phyloP scores from a whole-genome alignment of 202 grass and related monocot genomes.

The Thinopyrum obtusiflorum region DNA sequence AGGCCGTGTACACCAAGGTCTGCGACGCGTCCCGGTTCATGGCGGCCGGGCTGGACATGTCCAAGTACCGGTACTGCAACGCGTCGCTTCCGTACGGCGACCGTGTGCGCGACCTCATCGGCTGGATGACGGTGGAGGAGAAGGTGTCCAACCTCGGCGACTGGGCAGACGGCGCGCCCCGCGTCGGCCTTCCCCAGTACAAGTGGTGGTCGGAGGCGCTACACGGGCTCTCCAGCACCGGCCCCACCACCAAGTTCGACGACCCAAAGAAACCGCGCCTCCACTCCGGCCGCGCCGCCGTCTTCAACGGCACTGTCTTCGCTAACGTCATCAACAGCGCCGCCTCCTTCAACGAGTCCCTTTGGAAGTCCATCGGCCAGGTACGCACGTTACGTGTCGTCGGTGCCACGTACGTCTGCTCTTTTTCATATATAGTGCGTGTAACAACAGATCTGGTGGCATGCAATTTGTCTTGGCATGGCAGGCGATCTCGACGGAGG shows the following conservation, averaged over 20 bases:
- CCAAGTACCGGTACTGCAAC: slow-evolving; percentile 8
- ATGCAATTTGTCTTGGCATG: neutral
- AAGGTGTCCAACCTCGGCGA: slow-evolving; percentile 61
- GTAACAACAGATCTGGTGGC: neutral
- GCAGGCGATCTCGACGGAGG: slow-evolving; percentile 64
- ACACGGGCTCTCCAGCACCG: slow-evolving; percentile 60
- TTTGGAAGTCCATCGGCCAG: slow-evolving; percentile 37
- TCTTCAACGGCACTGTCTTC: slow-evolving; percentile 66
- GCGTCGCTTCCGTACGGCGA: neutral
- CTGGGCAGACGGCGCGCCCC: slow-evolving; percentile 38
- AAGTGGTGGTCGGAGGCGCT: slow-evolving; percentile 82
- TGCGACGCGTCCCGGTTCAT: slow-evolving; percentile 31
- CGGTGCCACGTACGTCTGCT: neutral
- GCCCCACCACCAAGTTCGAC: slow-evolving; percentile 50
- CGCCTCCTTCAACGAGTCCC: slow-evolving; percentile 32
- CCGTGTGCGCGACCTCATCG: slow-evolving; percentile 3
- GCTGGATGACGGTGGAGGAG: slow-evolving; percentile 40
- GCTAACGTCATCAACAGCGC: slow-evolving; percentile 64
- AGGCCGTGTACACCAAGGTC: slow-evolving; percentile 10
- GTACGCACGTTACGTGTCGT: neutral
- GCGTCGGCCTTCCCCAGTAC: slow-evolving; percentile 56
- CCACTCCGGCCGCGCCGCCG: slow-evolving; percentile 46
- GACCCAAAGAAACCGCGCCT: slow-evolving; percentile 25
- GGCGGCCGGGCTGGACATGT: slow-evolving; percentile 8
- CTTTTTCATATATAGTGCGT: neutral